Percentiles rank a stretch among this genome's conserved stretches.
Conservation (phyloP, 2,329 filamentous ascomycete genomes). For the Cytospora chrysosperma region DNA sequence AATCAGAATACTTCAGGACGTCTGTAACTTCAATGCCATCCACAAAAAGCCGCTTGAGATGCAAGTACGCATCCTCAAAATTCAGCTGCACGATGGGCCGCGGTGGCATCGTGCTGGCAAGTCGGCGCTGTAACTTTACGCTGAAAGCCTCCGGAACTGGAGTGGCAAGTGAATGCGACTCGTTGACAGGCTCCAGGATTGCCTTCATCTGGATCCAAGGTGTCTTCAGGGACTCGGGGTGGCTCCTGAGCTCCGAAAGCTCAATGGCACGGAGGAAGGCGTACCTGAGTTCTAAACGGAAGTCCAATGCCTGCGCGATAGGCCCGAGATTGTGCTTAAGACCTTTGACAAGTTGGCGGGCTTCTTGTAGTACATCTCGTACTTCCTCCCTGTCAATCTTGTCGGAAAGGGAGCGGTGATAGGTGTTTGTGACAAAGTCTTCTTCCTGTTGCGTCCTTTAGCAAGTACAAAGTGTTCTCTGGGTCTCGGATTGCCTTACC, state of each 20-base stretch:
- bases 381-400: constrained; percentile 59
- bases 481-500: constrained; percentile 44
- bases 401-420: constrained; percentile 74
- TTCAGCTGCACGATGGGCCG: constrained; percentile 80
- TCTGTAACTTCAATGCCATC: constrained; percentile 70
- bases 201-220: constrained; percentile 52
- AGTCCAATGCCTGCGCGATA: constrained; percentile 56
- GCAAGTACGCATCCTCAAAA: constrained; percentile 68
- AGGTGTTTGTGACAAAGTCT: constrained; percentile 92
- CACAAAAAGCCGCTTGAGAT: constrained; percentile 68
- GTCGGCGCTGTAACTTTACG: constrained; percentile 81
- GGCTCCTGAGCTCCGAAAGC: constrained; percentile 44
- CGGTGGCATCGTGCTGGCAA: constrained; percentile 92
- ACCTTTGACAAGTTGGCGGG: constrained; percentile 50
- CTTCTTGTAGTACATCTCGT: constrained; percentile 52
- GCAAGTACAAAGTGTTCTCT: background rate
- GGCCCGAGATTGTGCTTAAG: constrained; percentile 39
- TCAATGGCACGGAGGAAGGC: constrained; percentile 58
- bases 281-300: constrained; percentile 66
- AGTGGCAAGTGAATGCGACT: constrained; percentile 61
- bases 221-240: constrained; percentile 46
- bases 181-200: constrained; percentile 55
- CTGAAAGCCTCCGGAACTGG: constrained; percentile 80
- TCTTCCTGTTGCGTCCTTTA: constrained; percentile 65
- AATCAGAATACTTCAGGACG: constrained; percentile 65